Evolutionary conservation across 768 basidiomycete species (phyloP).

Genomic region (Leucosporidium creatinivorum): DNA sequence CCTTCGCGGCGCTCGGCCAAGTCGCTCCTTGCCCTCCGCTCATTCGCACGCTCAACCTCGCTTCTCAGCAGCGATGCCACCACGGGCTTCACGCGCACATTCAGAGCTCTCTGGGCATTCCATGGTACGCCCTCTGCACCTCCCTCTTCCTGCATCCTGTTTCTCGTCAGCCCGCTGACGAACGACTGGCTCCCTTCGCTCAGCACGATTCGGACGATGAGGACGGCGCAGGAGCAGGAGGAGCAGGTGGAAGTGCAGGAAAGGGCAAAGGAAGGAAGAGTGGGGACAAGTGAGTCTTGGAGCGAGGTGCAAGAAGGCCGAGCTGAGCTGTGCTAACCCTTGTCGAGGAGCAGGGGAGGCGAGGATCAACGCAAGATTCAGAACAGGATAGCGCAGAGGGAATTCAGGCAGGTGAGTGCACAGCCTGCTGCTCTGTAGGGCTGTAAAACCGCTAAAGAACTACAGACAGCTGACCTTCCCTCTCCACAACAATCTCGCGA

Average conservation of each 20-base stretch:
- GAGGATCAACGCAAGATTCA: background rate
- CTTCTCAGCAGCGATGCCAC: no score
- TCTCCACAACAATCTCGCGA: slow-evolving; percentile 14
- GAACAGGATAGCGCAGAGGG: slow-evolving; percentile 42
- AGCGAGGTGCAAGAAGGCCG: background rate
- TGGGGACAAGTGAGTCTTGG: background rate
- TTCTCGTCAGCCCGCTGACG: no score
- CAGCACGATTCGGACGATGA: slow-evolving; percentile 1
- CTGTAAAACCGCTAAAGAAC: background rate
- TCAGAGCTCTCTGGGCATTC: no score
- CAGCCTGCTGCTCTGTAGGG: slow-evolving; percentile 15
- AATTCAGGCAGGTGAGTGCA: slow-evolving; percentile 39
- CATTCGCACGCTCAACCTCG: no score
- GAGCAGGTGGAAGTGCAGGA: background rate
- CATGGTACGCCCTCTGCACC: no score
- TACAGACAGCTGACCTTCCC: background rate
- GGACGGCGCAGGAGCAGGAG: background rate
- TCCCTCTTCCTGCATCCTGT: no score
- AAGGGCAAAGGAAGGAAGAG: background rate
- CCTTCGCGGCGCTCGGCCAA: no score
- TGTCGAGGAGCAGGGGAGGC: background rate
- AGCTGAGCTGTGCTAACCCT: background rate
- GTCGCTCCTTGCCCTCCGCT: no score
- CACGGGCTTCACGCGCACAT: no score
- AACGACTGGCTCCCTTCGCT: background rate